A percentile compares a stretch with the other conserved stretches of the same genome.
phyloP scores from a whole-genome alignment of 257 asterid genomes.

The Fraxinus americana region DNA sequence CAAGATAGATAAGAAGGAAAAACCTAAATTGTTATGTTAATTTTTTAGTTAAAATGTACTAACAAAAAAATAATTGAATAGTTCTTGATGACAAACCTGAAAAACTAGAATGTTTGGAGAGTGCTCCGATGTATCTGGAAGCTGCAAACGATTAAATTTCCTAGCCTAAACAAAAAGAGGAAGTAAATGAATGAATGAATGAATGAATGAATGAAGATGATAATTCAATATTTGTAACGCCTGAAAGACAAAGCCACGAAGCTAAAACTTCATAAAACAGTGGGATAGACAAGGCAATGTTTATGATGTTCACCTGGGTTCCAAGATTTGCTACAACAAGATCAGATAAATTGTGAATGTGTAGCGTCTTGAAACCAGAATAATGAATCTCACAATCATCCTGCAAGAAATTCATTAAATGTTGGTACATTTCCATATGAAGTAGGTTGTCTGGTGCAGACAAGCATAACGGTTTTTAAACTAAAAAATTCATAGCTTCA shows the following conservation, averaged over 20 bases:
- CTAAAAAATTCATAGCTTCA: background rate
- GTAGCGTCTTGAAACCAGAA: conserved; percentile 77
- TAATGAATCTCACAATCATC: conserved; percentile 78
- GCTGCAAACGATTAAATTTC: conserved; percentile 66
- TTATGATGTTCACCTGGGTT: conserved; percentile 51
- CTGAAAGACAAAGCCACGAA: conserved; percentile 11
- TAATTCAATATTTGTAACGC: conserved; percentile 7
- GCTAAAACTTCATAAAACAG: background rate
- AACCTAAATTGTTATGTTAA: background rate
- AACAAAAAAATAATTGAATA: conserved; percentile 20
- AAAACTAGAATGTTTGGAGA: conserved; percentile 84
- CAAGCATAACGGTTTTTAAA: background rate
- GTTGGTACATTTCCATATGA: background rate
- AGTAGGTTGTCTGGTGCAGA: background rate
- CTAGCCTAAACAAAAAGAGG: conserved; percentile 57
- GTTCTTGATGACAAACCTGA: conserved; percentile 59
- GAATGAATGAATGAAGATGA: background rate
- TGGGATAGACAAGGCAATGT: background rate
- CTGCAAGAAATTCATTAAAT: conserved; percentile 46
- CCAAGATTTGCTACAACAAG: conserved; percentile 84
- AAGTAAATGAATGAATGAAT: too few relatives aligned
- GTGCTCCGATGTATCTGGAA: conserved; percentile 77
- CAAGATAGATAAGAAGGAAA: conserved; percentile 24
- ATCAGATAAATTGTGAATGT: conserved; percentile 89
- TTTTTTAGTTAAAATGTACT: too few relatives aligned